Base-by-base conservation (phyloP, 2,329 filamentous ascomycete genomes). In the Orbilia blumenaviensis region DNA sequence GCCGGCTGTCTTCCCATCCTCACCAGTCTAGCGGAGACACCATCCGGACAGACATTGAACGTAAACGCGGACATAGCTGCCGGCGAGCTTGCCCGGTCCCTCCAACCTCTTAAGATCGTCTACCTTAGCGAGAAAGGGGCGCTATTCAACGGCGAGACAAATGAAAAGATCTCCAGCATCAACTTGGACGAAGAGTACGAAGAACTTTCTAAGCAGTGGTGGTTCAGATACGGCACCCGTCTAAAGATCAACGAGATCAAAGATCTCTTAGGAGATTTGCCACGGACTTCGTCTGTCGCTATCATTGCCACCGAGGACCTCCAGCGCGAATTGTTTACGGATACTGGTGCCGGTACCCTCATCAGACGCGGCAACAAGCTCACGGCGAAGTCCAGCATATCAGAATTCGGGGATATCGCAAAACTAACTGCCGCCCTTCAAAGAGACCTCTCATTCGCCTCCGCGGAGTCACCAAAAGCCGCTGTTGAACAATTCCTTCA, bases 41-140 rank as follows among this genome's bases (percentile, higher is more conserved):
- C 90, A 52, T 93, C 97, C 78, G 95, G 95, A 7, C 93, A 94
- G 83, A 90, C 98, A 61, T 87, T 99, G 78, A 99, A 99, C 82
- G 95, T 99, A 83, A 99, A 99, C 81, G 95, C 95, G 36, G 95
- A 99, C 83, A 94, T 97, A 77, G 94, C 94, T 36, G 95, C 95
- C 29, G 94, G 94, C 78, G 94, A 97, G 85, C 87, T 99, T 77
- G 94, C 95, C 23, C 90, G 92, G 75, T 89, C 92, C 68, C 86
- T 99, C 64, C 90, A 98, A 84, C 95, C 95, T 25, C 86, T 98
- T 81, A 99, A 99, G 89, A 94, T 98, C 77, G 94, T 99, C 75
- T 99, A 97, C 83, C 87, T 98, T n/a, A 96, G 93, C 3, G 95
- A 99, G 85, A 98, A 98, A 87, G 95, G 95, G 58, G 95, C 94